Base-by-base conservation (phyloP, 305 asterid genomes). In the Solanum hybrid region DNA sequence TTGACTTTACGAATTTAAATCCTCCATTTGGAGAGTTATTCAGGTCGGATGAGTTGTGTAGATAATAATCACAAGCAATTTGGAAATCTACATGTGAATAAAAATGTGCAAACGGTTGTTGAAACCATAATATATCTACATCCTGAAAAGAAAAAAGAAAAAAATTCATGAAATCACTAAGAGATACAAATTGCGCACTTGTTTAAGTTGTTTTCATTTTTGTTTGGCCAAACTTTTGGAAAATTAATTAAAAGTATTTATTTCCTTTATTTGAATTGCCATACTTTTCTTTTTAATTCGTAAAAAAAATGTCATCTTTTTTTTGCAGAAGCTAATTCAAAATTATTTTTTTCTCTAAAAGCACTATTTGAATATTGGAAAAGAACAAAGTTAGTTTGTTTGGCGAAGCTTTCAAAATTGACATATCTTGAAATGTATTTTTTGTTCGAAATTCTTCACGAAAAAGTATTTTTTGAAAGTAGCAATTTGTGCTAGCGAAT, bases 61-160 rank as follows among this genome's bases (percentile, higher is more conserved):
- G 1, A n/a, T 86, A 95, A 73, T 22, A 34, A 86, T 95, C 95
- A 36, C 95, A 94, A 14, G 95, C 89, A 46, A 95, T 91, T 90
- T 95, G 93, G 92, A 95, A 94, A 76, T 93, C 91, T 3, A 92
- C 87, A 61, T 93, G 92, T 9, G 93, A 22, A 89, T 91, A 88
- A 74, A 95, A 93, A 57, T 88, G 91, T 82, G 91, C 90, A 87
- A 94, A 92, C 84, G 97, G 96, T 89, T 92, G 80, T 81, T 93
- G 89, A 33, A 95, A 87, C 95, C 96, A 95, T 94, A 95, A 91
- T 29, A 95, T 91, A 89, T 95, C 95, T 76, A 94, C 93, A 88
- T 95, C 95, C 97, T 94, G 89, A 81, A 74, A 82, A 35, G 8
- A 6, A 31, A 22, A 29, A 46, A 13, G 8, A 78, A 26, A 12